These are phyloP conservation scores for Hemisphaericaspora subhashii DNA, from an alignment of 1,139 yeast species.

Conservation along the genomic window DNA sequence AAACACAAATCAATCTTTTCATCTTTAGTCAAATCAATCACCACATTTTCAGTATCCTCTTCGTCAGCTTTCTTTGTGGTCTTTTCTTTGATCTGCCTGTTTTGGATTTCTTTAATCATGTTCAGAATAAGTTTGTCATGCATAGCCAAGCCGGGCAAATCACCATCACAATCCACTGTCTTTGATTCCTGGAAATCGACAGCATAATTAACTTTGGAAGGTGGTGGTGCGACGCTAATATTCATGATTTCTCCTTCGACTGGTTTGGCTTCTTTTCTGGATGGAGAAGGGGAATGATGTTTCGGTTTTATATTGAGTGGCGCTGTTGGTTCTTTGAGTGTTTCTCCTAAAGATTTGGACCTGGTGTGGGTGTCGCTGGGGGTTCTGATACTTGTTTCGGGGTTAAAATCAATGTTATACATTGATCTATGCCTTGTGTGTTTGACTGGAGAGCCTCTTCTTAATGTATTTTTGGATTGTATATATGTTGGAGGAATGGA, in stretches of 20 bases:
- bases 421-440: slow-evolving; percentile 43
- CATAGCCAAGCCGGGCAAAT: slow-evolving; percentile 5
- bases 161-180: slow-evolving; percentile 6
- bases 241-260: slow-evolving; percentile 16
- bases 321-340: background rate
- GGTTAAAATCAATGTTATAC: slow-evolving; percentile 36
- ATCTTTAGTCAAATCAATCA: slow-evolving; percentile 46
- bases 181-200: slow-evolving; percentile 43
- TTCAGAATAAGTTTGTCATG: slow-evolving; percentile 10
- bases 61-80: background rate
- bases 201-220: slow-evolving; percentile 35
- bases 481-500: background rate
- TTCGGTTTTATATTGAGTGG: slow-evolving; percentile 1
- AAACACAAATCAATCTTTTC: slow-evolving; percentile 40
- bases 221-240: slow-evolving; percentile 41
- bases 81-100: background rate
- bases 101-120: slow-evolving; percentile 1
- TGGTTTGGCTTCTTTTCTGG: slow-evolving; percentile 1
- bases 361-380: slow-evolving; percentile 4
- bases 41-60: slow-evolving; percentile 36
- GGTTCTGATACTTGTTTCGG: background rate
- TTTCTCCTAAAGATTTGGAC: slow-evolving; percentile 16
- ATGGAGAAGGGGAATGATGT: too few species aligned
- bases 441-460: slow-evolving; percentile 30
- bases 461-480: slow-evolving; percentile 15